Conservation (phyloP, 768 basidiomycete species). For the Termitomyces sp. region DNA sequence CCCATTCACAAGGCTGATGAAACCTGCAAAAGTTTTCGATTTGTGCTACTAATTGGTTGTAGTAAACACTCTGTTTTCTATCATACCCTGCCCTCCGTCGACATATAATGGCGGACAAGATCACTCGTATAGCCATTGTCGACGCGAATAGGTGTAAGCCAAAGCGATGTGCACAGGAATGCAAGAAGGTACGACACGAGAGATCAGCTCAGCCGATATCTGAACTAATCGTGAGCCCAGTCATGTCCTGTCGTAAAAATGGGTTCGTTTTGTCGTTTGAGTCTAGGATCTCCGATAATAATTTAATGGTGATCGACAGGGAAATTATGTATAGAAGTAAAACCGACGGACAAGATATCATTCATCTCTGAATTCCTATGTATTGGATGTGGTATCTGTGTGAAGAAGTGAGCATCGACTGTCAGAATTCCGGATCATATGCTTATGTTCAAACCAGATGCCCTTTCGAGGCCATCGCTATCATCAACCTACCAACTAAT, state of each 20-base stretch:
- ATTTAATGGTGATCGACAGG: constrained; percentile 40
- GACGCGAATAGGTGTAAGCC: constrained; percentile 93
- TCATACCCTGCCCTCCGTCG: constrained; percentile 13
- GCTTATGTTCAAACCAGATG: constrained; percentile 51
- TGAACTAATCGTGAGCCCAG: constrained; percentile 14
- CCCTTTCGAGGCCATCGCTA: constrained; percentile 97
- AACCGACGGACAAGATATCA: constrained; percentile 92
- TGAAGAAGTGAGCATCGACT: constrained; percentile 79
- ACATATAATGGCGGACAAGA: constrained; percentile 79
- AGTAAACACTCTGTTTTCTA: constrained; percentile 8
- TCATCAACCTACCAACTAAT: constrained; percentile 98
- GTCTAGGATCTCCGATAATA: neutral
- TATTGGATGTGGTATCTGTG: constrained; percentile 99
- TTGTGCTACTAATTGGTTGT: no score
- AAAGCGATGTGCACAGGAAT: constrained; percentile 95
- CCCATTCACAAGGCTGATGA: constrained; percentile 3
- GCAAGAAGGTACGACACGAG: constrained; percentile 73
- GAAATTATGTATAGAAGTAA: constrained; percentile 98
- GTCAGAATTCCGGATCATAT: neutral
- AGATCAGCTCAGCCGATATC: constrained; percentile 3
- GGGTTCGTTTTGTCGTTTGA: constrained; percentile 10
- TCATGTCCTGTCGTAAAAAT: constrained; percentile 25
- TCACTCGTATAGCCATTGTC: constrained; percentile 96
- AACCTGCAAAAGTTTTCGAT: constrained; percentile 16
- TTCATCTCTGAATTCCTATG: constrained; percentile 99